Conservation (phyloP, 257 asterid species). For the Leonotis leonurus region DNA sequence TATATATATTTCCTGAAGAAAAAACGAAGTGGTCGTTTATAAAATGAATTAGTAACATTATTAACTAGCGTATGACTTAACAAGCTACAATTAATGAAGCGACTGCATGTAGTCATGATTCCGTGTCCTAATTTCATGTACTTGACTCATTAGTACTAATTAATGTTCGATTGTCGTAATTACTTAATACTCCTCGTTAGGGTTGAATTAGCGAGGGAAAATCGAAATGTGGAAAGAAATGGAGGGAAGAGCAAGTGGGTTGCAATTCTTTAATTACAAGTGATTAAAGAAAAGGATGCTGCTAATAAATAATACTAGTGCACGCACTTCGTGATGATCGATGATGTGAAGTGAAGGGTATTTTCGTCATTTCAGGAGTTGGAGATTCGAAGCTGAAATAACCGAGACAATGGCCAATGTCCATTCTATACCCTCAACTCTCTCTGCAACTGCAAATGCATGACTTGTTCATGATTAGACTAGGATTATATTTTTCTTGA, state of each 20-base stretch:
- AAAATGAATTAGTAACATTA: too few species aligned
- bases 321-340: conserved; percentile 2
- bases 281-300: conserved; percentile 3
- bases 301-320: not conserved
- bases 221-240: too few species aligned
- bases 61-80: not conserved
- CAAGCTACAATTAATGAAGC: not conserved
- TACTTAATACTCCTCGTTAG: not conserved
- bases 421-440: conserved; percentile 43
- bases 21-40: too few species aligned
- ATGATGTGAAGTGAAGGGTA: not conserved
- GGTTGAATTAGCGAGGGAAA: not conserved
- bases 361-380: conserved; percentile 10
- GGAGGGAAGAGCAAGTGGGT: too few species aligned
- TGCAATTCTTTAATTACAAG: conserved; percentile 9
- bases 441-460: conserved; percentile 18
- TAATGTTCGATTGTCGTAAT: not conserved
- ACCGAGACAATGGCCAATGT: conserved; percentile 40
- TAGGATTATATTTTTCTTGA: not conserved
- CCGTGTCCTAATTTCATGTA: not conserved
- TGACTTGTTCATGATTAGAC: conserved; percentile 8
- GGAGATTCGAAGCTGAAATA: conserved; percentile 13
- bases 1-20: too few species aligned
- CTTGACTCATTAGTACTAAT: not conserved
- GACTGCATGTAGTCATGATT: not conserved